Evolutionary conservation across 2,329 filamentous ascomycete genomes (phyloP).

Genomic region (Chaetothyriales sp.): DNA sequence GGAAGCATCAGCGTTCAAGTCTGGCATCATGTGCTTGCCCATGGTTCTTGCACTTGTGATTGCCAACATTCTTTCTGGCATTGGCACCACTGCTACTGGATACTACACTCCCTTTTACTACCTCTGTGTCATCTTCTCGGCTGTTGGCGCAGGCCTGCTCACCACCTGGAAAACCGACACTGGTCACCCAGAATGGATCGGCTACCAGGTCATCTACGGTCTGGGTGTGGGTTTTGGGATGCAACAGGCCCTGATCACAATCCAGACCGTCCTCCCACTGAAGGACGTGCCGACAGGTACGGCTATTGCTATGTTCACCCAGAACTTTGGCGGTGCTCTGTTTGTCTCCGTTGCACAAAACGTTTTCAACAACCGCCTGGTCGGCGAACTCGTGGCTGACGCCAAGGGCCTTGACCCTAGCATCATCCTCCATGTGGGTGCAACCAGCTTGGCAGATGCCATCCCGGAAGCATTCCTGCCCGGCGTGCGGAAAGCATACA

Average conservation of each 20-base stretch:
- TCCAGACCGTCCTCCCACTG: slow-evolving; percentile 24
- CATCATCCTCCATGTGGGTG: slow-evolving; percentile 22
- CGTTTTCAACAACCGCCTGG: slow-evolving; percentile 37
- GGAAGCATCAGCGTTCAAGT: slow-evolving; percentile 27
- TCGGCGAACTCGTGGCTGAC: slow-evolving; percentile 26
- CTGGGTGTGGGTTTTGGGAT: slow-evolving; percentile 24
- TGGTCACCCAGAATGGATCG: slow-evolving; percentile 24
- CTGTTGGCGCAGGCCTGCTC: slow-evolving; percentile 28
- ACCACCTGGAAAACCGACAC: slow-evolving; percentile 25
- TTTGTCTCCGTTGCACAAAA: slow-evolving; percentile 39
- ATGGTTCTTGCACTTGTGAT: slow-evolving; percentile 26
- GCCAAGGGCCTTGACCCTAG: slow-evolving; percentile 19
- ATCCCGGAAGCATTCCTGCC: slow-evolving; percentile 19
- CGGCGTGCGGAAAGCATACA: slow-evolving; percentile 24
- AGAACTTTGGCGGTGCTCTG: slow-evolving; percentile 30
- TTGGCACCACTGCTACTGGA: slow-evolving; percentile 21
- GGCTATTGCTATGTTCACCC: slow-evolving; percentile 26
- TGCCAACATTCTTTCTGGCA: slow-evolving; percentile 22
- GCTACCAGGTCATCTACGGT: slow-evolving; percentile 24
- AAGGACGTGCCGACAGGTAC: slow-evolving; percentile 27
- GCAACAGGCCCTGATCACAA: slow-evolving; percentile 28
- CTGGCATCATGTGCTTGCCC: slow-evolving; percentile 30
- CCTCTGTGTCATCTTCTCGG: slow-evolving; percentile 20
- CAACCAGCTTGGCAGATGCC: slow-evolving; percentile 23
- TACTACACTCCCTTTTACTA: slow-evolving; percentile 30